A percentile compares a stretch with the other conserved stretches of the same genome.
Evolutionary conservation across 805 yeast species (phyloP).

Genomic region (Candida suzukii): DNA sequence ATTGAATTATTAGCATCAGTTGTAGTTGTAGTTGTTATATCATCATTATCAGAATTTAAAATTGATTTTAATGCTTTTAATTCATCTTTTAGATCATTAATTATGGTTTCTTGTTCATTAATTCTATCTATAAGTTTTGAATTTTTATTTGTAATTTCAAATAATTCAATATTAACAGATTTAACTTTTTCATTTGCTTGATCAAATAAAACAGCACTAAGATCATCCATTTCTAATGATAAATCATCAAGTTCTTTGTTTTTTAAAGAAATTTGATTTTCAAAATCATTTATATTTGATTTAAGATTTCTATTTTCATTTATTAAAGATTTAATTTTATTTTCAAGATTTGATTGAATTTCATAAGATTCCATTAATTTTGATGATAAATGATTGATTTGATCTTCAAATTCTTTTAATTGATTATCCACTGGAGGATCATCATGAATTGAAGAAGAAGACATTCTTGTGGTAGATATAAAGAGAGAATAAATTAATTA

Average conservation of each 20-base stretch:
- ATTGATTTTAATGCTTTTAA: constrained; percentile 56
- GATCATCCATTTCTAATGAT: constrained; percentile 71
- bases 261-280: neutral
- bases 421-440: neutral
- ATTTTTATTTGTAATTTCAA: constrained; percentile 53
- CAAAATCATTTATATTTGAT: too few relatives aligned
- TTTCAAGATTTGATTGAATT: neutral
- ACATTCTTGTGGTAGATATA: too few relatives aligned
- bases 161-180: constrained; percentile 63
- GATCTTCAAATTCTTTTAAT: neutral
- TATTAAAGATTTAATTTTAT: neutral
- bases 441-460: too few relatives aligned
- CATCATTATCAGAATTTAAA: constrained; percentile 18
- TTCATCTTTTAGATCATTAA: constrained; percentile 62
- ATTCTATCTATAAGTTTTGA: constrained; percentile 44
- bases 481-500: too few relatives aligned
- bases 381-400: neutral
- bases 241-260: constrained; percentile 50
- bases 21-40: neutral
- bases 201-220: constrained; percentile 68
- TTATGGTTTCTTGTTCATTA: constrained; percentile 61
- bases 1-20: neutral
- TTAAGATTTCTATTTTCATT: neutral
- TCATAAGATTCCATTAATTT: neutral
- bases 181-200: constrained; percentile 85